These are phyloP conservation scores for Trametopsis cervina DNA, from an alignment of 768 basidiomycete genomes.

Conservation along the genomic window DNA sequence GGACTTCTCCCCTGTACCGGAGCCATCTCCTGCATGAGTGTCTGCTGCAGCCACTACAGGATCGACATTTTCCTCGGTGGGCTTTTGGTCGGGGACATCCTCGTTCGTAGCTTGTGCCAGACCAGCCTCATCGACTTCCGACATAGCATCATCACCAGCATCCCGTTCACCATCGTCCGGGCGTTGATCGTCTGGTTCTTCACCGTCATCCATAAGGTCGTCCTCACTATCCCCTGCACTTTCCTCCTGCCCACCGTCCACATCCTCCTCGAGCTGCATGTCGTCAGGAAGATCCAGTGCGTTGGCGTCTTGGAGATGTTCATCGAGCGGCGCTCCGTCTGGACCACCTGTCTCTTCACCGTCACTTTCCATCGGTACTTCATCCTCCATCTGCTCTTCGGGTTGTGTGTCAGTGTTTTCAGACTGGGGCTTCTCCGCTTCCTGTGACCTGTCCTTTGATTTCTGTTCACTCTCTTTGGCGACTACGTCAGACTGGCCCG, in stretches of 20 bases:
- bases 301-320: conserved; percentile 71
- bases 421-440: conserved; percentile 18
- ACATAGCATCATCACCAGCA: conserved; percentile 3
- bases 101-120: conserved; percentile 7
- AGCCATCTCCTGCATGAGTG: conserved; percentile 21
- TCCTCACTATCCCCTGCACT: conserved; percentile 25
- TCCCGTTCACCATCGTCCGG: conserved; percentile 11
- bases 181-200: conserved; percentile 9
- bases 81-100: conserved; percentile 15
- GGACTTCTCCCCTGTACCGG: conserved; percentile 4
- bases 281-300: conserved; percentile 88
- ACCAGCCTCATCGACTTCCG: background rate
- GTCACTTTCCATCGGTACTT: conserved; percentile 22
- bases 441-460: conserved; percentile 41
- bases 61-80: conserved; percentile 11
- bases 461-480: conserved; percentile 75
- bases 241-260: conserved; percentile 26
- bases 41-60: conserved; percentile 13
- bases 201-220: conserved; percentile 11
- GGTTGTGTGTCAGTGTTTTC: conserved; percentile 24
- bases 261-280: conserved; percentile 48
- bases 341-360: conserved; percentile 25
- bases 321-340: conserved; percentile 65
- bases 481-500: conserved; percentile 56
- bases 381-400: conserved; percentile 23